Base-by-base conservation (phyloP, 306 rosid species). In the Canavalia gladiata region DNA sequence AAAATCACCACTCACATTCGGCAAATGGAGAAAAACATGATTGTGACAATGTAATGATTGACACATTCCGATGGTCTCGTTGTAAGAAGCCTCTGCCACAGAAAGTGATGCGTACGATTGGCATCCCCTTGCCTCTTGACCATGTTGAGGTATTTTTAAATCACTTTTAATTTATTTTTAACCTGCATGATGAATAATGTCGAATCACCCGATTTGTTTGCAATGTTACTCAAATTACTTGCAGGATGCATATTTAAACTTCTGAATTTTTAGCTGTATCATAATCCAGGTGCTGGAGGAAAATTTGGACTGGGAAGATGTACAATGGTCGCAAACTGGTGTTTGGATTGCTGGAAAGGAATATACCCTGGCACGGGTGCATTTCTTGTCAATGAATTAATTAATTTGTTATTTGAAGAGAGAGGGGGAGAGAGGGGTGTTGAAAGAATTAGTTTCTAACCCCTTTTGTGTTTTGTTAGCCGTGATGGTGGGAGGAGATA, bases 291-390 rank as follows among this genome's bases (percentile, higher is more conserved):
- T 95, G 13, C 74, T 95, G 85, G 97, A 95, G 94, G 95, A 93
- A 74, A 90, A 90, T 62, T 84, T 95, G 72, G 99, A 93, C 60
- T 95, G 99, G 99, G 97, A 95, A 84, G 97, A 93, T 69, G 91
- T 95, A 52, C 97, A 93, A 81, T 95, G 99, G 99, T 95, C 97
- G 2, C 99, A 95, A 79, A 95, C 97, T 55, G 97, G 99, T 37
- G 97, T 95, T 45, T 95, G 97, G 99, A 85, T 95, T 83, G 91
- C 93, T 31, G 97, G 97, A 60, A 92, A 90, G 75, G 97, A 95
- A 65, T 95, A 95, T 78, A 72, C 87, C 56, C 92, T 95, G 62
- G 99, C 99, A 60, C 86, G 99, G 75, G 97, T 90, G 78, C 97
- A 95, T 86, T 95, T 93, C 89, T 84, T 95, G 77, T 90, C 97